Evolutionary conservation across 352 stramenopile genomes (phyloP), one percentile per base, ranked within the genome.

Genomic region (Globisporangium okanoganense): DNA sequence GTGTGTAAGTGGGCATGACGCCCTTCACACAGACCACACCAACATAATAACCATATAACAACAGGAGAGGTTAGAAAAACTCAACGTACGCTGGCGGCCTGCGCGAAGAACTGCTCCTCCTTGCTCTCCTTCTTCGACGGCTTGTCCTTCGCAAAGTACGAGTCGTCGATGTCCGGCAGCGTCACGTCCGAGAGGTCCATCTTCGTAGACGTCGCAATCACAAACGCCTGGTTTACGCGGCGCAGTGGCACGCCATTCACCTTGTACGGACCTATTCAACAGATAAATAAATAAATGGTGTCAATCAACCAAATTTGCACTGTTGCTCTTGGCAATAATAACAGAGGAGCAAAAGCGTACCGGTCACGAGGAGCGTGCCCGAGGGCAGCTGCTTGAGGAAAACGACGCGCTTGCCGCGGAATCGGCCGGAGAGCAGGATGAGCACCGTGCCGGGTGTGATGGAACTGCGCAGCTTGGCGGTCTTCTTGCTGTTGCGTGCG

Each of bases 171-270:
- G 38, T 87, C 84, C 47, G 95, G 88, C 61, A 99, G 88, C 56
- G 94, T 84, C 2, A 99, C 87, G 56, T 79, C 82, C 45, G 79
- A 82, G 52, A 99, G 79, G 83, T 99, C 88, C 6, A 99, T 79
- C 83, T 98, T 99, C 63, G 96, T 98, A 43, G 90, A 98, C 57
- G 97, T 99, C 60, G 94, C 97, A 71, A 99, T 99, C 44, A 99
- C 97, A 73, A 99, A 99, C 44, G 95, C 83, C 86, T 99, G 97
- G 85, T 99, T 99, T 45, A 99, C 95, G 63, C 97, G 95, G 70
- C 97, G 91, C 57, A 99, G 76, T 22, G 97, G 97, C 27, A 99
- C 97, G 65, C 97, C 97, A 86, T 99, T 99, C 54, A 99, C 88
- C 85, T 98, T 98, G 93, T 99, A 99, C 25, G 97, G 97, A 71